Conservation (phyloP, 768 basidiomycete genomes). For the Hygrocybe punicea region DNA sequence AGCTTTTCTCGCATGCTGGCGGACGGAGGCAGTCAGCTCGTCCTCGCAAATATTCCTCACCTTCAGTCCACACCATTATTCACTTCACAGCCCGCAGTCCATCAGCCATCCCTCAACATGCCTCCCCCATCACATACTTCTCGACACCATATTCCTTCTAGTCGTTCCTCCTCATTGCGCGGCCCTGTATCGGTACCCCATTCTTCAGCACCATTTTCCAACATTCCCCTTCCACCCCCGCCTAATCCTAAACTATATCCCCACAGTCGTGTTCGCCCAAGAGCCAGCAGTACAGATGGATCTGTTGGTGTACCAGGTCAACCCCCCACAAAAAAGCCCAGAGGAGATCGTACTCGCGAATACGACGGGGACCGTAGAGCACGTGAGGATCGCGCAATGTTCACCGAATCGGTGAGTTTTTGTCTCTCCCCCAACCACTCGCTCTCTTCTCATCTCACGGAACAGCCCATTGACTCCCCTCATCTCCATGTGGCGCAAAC, state of each 20-base stretch:
- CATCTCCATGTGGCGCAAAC: neutral
- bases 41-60: conserved; percentile 34
- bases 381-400: conserved; percentile 24
- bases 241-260: conserved; percentile 33
- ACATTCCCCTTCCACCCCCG: conserved; percentile 41
- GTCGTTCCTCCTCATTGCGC: conserved; percentile 2
- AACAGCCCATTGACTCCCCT: conserved; percentile 1
- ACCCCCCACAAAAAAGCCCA: conserved; percentile 50
- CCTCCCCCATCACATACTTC: conserved; percentile 11
- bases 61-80: conserved; percentile 21
- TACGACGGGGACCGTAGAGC: conserved; percentile 33
- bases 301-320: conserved; percentile 39
- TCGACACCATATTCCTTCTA: conserved; percentile 1
- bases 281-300: conserved; percentile 35
- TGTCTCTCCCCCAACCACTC: neutral
- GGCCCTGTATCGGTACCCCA: conserved; percentile 16
- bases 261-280: conserved; percentile 36
- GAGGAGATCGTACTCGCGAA: conserved; percentile 23
- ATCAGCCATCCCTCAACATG: conserved; percentile 4
- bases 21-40: conserved; percentile 45
- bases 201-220: conserved; percentile 10
- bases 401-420: conserved; percentile 29
- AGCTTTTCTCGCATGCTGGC: conserved; percentile 45
- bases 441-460: neutral
- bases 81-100: neutral